Conservation (phyloP, 164 flowering plant genomes). For the Magnolia changhungtana region DNA sequence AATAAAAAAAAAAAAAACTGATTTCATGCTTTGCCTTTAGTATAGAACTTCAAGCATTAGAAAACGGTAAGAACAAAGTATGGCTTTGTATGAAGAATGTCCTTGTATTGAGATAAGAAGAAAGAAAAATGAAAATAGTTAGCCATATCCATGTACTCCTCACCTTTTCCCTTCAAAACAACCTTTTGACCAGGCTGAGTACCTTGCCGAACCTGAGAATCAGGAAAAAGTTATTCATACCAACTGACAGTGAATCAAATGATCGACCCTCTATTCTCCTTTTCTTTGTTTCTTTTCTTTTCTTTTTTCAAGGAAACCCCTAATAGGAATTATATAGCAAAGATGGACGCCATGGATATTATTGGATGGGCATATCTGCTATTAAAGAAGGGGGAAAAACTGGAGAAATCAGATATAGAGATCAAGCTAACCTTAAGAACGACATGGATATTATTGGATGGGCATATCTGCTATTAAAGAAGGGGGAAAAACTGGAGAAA, state of each 20-base stretch:
- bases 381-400: neutral
- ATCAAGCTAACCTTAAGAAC: conserved; percentile 54
- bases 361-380: neutral
- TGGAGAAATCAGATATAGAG: neutral
- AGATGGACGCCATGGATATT: too few species aligned
- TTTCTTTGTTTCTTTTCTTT: too few species aligned
- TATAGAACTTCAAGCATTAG: neutral
- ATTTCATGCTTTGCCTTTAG: neutral
- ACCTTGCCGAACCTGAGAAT: conserved; percentile 81
- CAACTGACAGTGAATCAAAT: neutral
- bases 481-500: neutral
- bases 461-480: neutral
- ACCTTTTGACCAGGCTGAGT: conserved; percentile 98
- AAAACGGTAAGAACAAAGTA: neutral
- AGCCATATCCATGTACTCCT: conserved; percentile 8
- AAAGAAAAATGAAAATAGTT: neutral
- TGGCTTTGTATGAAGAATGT: neutral
- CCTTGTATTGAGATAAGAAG: too few species aligned
- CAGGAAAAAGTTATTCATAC: conserved; percentile 6
- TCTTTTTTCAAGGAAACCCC: too few species aligned
- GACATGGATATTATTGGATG: too few species aligned
- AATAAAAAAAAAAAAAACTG: neutral
- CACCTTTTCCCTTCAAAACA: conserved; percentile 84
- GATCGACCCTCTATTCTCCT: too few species aligned
- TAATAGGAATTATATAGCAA: too few species aligned